Conservation (phyloP, 1,284 basidiomycete genomes). For the Leccinum griseonigrum region DNA sequence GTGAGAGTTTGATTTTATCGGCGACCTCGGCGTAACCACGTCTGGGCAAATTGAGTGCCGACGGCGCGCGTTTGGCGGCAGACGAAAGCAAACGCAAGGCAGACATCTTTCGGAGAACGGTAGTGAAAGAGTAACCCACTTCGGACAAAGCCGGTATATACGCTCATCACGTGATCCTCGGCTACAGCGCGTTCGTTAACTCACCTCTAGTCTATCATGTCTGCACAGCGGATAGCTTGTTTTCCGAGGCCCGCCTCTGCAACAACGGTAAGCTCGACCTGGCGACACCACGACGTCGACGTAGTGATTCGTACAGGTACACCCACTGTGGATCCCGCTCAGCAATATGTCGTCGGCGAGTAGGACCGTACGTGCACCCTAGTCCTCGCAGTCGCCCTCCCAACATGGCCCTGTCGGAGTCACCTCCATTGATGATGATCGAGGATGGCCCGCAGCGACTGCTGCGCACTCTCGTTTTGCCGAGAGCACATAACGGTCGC, state of each 20-base stretch:
- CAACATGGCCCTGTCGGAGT: too few relatives aligned
- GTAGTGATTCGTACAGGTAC: neutral
- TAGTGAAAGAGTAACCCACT: neutral
- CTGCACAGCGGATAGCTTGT: neutral
- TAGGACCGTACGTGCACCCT: too few relatives aligned
- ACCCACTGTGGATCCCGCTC: too few relatives aligned
- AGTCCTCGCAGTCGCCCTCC: too few relatives aligned
- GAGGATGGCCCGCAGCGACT: neutral
- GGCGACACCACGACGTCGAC: neutral
- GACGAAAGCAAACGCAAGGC: constrained; percentile 67
- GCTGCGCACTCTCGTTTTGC: neutral
- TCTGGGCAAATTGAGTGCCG: constrained; percentile 51
- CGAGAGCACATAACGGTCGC: neutral
- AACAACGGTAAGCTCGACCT: neutral
- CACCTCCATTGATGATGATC: neutral
- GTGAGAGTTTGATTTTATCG: constrained; percentile 86
- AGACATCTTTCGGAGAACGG: constrained; percentile 53
- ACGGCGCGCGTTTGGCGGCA: constrained; percentile 58
- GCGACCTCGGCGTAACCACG: constrained; percentile 87
- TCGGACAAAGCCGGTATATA: constrained; percentile 30
- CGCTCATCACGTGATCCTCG: constrained; percentile 23
- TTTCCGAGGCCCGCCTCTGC: neutral
- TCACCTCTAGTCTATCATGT: neutral
- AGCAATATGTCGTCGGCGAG: too few relatives aligned
- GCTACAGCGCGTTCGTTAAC: too few relatives aligned